Evolutionary conservation across 2,329 filamentous ascomycete species (phyloP).

Genomic region (Purpureocillium takamizusanense): DNA sequence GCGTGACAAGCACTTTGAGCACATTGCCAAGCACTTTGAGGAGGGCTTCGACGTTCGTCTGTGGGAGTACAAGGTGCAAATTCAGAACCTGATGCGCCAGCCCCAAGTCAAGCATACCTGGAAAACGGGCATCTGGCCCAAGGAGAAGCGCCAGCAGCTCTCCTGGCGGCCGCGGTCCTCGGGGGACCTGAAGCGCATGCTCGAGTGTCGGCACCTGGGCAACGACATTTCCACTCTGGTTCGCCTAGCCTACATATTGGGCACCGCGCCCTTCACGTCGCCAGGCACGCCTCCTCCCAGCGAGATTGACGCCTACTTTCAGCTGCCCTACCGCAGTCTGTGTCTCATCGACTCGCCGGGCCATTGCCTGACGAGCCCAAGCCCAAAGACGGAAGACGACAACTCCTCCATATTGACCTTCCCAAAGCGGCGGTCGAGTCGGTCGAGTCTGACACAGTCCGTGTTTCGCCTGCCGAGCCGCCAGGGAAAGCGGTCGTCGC

Average conservation of each 20-base stretch:
- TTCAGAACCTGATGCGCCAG: constrained; percentile 36
- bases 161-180: constrained; percentile 32
- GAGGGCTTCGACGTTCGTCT: constrained; percentile 30
- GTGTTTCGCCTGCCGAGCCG: constrained; percentile 22
- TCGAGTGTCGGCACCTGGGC: constrained; percentile 33
- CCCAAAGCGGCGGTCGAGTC: constrained; percentile 17
- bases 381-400: constrained; percentile 18
- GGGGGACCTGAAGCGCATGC: constrained; percentile 33
- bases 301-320: constrained; percentile 29
- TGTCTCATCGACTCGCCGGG: constrained; percentile 24
- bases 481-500: constrained; percentile 24
- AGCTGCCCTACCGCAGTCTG: constrained; percentile 25
- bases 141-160: constrained; percentile 30
- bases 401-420: constrained; percentile 16
- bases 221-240: constrained; percentile 31
- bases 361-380: constrained; percentile 12
- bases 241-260: constrained; percentile 33
- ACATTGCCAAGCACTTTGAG: constrained; percentile 37
- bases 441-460: constrained; percentile 17
- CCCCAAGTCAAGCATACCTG: constrained; percentile 32
- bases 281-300: constrained; percentile 25
- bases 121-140: constrained; percentile 37
- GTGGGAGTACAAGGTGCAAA: constrained; percentile 33
- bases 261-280: constrained; percentile 28
- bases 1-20: constrained; percentile 36